Conservation (phyloP, 2,329 filamentous ascomycete species). For the Colletotrichum musicola region DNA sequence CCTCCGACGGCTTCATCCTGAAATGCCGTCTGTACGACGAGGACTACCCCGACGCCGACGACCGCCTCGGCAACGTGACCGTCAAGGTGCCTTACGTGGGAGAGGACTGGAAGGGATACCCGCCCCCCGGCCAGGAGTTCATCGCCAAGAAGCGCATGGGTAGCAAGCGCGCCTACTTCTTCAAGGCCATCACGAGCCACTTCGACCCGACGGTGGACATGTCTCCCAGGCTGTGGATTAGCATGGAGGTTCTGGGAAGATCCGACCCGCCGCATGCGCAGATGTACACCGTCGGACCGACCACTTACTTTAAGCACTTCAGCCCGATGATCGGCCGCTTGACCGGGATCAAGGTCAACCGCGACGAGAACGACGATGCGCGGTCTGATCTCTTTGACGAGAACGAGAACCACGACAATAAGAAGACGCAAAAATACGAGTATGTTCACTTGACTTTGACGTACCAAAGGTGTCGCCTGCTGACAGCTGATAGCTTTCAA, state of each 20-base stretch:
- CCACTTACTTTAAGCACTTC: constrained; percentile 84
- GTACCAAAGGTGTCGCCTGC: background rate
- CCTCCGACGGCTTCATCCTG: constrained; percentile 81
- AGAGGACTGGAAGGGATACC: constrained; percentile 77
- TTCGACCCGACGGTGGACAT: constrained; percentile 74
- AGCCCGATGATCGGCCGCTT: constrained; percentile 90
- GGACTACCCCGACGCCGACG: constrained; percentile 86
- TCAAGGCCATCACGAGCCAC: constrained; percentile 76
- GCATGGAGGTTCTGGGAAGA: constrained; percentile 81
- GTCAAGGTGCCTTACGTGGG: constrained; percentile 71
- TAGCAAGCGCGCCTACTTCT: constrained; percentile 86
- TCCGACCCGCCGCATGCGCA: constrained; percentile 77
- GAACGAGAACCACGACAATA: constrained; percentile 52
- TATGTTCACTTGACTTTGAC: constrained; percentile 53
- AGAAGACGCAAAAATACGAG: constrained; percentile 80
- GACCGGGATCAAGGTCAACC: constrained; percentile 77
- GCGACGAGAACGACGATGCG: constrained; percentile 65
- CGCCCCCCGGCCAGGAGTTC: constrained; percentile 69
- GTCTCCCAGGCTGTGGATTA: constrained; percentile 78
- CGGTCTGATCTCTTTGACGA: constrained; percentile 42
- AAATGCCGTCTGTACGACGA: constrained; percentile 93
- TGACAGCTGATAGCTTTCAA: constrained; percentile 76
- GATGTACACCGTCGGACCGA: constrained; percentile 84
- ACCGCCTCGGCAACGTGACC: constrained; percentile 88
- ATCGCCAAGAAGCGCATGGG: constrained; percentile 85